phyloP scores from a whole-genome alignment of 2,329 filamentous ascomycete genomes.

The Botryotinia globosa region DNA sequence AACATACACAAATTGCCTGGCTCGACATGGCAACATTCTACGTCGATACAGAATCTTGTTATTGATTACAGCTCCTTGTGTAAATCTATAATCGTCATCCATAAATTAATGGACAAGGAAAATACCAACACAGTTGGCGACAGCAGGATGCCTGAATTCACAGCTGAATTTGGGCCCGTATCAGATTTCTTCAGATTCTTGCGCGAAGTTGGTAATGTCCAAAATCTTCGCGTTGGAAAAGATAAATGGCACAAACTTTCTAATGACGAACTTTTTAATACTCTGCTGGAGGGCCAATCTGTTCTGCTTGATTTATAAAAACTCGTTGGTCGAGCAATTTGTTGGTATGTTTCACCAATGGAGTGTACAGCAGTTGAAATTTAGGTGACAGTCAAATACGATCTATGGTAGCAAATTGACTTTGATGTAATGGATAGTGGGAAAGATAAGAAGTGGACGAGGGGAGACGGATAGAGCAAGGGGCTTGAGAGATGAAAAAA shows the following conservation, averaged over 20 bases:
- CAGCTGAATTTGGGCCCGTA: neutral
- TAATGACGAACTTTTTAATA: neutral
- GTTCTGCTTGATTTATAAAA: neutral
- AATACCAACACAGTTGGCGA: too few species aligned
- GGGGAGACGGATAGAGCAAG: neutral
- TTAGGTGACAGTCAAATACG: neutral
- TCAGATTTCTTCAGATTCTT: neutral
- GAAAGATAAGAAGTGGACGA: neutral
- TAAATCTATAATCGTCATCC: neutral
- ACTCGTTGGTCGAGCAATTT: neutral
- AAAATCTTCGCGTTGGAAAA: neutral
- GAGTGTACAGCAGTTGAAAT: neutral
- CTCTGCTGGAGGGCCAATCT: neutral
- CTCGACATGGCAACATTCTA: neutral
- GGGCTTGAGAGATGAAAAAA: neutral
- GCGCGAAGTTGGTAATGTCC: neutral
- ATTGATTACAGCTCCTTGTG: neutral
- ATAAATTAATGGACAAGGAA: too few species aligned
- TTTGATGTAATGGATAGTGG: neutral
- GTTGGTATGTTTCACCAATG: neutral
- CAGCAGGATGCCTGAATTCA: neutral
- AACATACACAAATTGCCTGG: neutral
- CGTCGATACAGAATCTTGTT: neutral
- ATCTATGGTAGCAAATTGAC: neutral
- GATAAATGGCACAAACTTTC: neutral